Evolutionary conservation across 306 rosid species (phyloP).

Genomic region (Cucurbita pepo): DNA sequence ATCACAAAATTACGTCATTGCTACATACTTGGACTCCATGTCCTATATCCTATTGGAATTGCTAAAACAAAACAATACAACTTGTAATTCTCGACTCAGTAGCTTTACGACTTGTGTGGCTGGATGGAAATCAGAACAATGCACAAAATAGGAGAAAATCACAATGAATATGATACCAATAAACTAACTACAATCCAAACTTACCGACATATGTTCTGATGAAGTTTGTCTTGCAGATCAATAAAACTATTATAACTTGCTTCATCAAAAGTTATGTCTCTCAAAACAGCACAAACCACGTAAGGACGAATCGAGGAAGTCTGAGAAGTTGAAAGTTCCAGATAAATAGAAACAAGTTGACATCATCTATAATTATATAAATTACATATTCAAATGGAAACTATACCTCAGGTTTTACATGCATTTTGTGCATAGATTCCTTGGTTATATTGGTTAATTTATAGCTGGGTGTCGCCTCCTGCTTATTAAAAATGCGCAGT

Average conservation of each 20-base stretch:
- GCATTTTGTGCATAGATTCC: slow-evolving; percentile 57
- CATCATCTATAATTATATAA: neutral
- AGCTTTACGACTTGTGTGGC: neutral
- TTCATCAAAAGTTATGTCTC: slow-evolving; percentile 61
- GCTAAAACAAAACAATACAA: neutral
- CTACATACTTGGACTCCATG: neutral
- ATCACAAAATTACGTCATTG: neutral
- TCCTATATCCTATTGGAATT: neutral
- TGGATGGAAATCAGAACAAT: neutral
- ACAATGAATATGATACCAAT: neutral
- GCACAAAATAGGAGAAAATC: neutral
- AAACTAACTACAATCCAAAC: neutral
- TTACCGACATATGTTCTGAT: slow-evolving; percentile 91
- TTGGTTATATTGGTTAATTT: slow-evolving; percentile 38
- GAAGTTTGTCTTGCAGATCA: slow-evolving; percentile 95
- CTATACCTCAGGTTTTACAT: slow-evolving; percentile 78
- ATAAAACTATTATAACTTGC: slow-evolving; percentile 77
- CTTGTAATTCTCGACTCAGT: neutral
- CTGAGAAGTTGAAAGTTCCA: slow-evolving; percentile 25
- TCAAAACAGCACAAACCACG: slow-evolving; percentile 74
- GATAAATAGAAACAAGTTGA: neutral
- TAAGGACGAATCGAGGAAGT: slow-evolving; percentile 58
- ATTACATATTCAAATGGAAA: neutral
- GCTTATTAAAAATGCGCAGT: slow-evolving; percentile 43
- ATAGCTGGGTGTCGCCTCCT: slow-evolving; percentile 46